Conservation (phyloP, 176 grass and related monocot species). For the Neostapfia colusana region DNA sequence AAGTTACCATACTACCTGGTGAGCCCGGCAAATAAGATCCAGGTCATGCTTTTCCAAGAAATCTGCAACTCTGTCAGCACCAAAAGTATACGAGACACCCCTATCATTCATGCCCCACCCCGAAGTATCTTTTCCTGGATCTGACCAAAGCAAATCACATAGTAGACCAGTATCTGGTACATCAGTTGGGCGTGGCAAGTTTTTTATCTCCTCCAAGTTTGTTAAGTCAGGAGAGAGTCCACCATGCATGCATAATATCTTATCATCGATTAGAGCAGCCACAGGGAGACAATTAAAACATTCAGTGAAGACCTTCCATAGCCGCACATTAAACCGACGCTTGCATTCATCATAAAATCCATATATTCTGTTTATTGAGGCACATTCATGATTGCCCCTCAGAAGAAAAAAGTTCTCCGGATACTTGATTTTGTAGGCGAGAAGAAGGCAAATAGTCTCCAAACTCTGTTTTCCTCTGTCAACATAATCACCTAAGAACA, state of each 20-base stretch:
- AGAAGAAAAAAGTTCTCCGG: slow-evolving; percentile 95
- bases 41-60: slow-evolving; percentile 78
- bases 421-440: slow-evolving; percentile 91
- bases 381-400: slow-evolving; percentile 95
- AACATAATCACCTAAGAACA: slow-evolving; percentile 95
- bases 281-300: slow-evolving; percentile 96
- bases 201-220: slow-evolving; percentile 74
- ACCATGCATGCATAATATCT: slow-evolving; percentile 97
- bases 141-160: slow-evolving; percentile 89
- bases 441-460: slow-evolving; percentile 93
- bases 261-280: slow-evolving; percentile 90
- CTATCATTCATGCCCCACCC: slow-evolving; percentile 97
- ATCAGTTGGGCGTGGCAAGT: slow-evolving; percentile 61
- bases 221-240: slow-evolving; percentile 82
- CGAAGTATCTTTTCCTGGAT: slow-evolving; percentile 76
- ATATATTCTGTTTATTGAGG: slow-evolving; percentile 97
- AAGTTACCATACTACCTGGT: slow-evolving; percentile 56
- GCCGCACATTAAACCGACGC: slow-evolving; percentile 77
- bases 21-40: slow-evolving; percentile 84
- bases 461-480: slow-evolving; percentile 92
- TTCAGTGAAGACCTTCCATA: slow-evolving; percentile 91
- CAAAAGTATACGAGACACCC: slow-evolving; percentile 91
- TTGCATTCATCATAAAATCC: slow-evolving; percentile 99
- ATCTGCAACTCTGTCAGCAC: slow-evolving; percentile 72
- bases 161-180: slow-evolving; percentile 78